phyloP scores from a whole-genome alignment of 306 rosid genomes.

The Gillenia trifoliata region DNA sequence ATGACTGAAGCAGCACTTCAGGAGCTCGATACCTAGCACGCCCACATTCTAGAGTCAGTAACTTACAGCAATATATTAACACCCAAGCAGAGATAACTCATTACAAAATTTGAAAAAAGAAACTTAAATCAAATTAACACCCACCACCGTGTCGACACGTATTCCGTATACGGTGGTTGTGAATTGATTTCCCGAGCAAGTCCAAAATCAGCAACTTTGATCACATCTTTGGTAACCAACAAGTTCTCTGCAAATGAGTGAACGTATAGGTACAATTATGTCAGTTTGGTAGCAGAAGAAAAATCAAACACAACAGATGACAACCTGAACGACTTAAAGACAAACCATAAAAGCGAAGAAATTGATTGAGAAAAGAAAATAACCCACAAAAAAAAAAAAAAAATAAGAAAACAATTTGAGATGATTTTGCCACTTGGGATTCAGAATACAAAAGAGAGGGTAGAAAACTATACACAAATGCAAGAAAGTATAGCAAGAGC shows the following conservation, averaged over 20 bases:
- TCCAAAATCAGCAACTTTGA: constrained; percentile 97
- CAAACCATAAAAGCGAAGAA: background rate
- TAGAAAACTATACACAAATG: background rate
- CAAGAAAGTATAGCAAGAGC: background rate
- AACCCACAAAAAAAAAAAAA: no score
- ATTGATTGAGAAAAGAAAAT: background rate
- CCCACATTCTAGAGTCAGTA: constrained; percentile 16
- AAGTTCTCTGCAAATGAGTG: constrained; percentile 65
- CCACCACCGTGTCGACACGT: constrained; percentile 94
- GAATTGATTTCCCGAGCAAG: constrained; percentile 87
- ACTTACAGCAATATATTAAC: background rate
- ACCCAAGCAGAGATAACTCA: background rate
- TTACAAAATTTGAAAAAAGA: background rate
- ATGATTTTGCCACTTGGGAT: background rate
- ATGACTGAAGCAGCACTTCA: constrained; percentile 94
- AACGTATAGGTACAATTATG: background rate
- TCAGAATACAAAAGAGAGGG: background rate
- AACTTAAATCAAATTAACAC: constrained; percentile 18
- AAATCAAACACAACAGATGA: background rate
- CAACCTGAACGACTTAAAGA: background rate
- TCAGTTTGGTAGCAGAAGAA: constrained; percentile 1
- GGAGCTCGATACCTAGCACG: constrained; percentile 94
- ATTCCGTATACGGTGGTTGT: constrained; percentile 89
- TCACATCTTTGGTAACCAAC: constrained; percentile 68
- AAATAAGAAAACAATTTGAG: background rate